A percentile compares a stretch with the other conserved stretches of the same genome.
Evolutionary conservation across 2,329 filamentous ascomycete genomes (phyloP).

Genomic region (Colletotrichum sp.): DNA sequence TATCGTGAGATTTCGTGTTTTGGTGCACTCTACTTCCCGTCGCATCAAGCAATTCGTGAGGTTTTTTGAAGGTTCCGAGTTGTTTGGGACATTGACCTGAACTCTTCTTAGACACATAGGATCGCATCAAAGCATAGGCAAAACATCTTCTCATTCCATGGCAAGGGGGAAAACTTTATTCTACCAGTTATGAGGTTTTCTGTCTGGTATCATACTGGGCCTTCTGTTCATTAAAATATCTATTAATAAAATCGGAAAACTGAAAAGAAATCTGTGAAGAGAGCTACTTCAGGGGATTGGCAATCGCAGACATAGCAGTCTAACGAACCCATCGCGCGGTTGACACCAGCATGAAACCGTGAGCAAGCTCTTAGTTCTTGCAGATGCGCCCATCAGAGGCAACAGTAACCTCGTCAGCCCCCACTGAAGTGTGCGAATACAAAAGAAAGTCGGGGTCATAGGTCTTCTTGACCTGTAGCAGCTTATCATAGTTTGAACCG

Average conservation of each 20-base stretch:
- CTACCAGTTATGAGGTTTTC: background rate
- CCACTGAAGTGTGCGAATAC: conserved; percentile 32
- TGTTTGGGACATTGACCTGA: background rate
- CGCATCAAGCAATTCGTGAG: background rate
- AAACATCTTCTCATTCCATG: background rate
- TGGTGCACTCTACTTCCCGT: background rate
- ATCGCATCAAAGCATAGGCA: too few species aligned
- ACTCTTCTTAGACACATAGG: too few species aligned
- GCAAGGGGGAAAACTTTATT: too few species aligned
- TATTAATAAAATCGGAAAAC: background rate
- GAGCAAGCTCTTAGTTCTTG: background rate
- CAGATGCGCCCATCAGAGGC: background rate
- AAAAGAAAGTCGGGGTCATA: conserved; percentile 53
- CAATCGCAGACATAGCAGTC: background rate
- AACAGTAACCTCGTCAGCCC: background rate
- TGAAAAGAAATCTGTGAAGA: background rate
- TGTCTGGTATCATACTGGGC: background rate
- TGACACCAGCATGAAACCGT: background rate
- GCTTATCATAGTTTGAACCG: conserved; percentile 39
- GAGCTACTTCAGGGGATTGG: background rate
- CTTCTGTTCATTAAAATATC: background rate
- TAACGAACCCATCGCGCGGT: background rate
- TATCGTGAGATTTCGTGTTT: background rate
- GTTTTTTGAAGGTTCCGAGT: background rate
- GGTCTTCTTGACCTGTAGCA: conserved; percentile 51